Evolutionary conservation across 352 stramenopile genomes (phyloP).

Genomic region (Phytophthora sp.): DNA sequence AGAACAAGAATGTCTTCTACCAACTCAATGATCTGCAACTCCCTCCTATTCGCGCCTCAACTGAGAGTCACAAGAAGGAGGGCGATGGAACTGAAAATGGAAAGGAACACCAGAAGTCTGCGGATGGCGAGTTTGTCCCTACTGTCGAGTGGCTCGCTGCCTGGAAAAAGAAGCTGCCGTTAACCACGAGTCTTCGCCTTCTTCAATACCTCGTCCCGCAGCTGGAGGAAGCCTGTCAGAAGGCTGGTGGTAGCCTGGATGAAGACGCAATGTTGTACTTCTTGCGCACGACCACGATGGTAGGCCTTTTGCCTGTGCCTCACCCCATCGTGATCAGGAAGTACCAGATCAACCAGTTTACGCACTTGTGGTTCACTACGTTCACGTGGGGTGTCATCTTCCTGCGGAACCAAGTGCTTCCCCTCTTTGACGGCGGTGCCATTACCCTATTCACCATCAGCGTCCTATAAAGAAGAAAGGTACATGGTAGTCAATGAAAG

Average conservation of each 20-base stretch:
- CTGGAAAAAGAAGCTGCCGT: constrained; percentile 94
- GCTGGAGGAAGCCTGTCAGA: constrained; percentile 77
- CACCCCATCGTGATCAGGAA: constrained; percentile 99
- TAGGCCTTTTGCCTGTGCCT: constrained; percentile 97
- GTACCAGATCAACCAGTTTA: constrained; percentile 99
- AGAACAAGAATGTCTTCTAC: constrained; percentile 96
- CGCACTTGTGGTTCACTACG: constrained; percentile 98
- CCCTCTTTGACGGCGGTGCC: constrained; percentile 96
- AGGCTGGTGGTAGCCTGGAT: constrained; percentile 89
- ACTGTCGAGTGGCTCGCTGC: constrained; percentile 94
- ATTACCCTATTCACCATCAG: constrained; percentile 97
- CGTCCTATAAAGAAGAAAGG: constrained; percentile 62
- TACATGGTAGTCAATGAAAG: constrained; percentile 11
- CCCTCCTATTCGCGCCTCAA: constrained; percentile 77
- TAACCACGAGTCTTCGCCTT: constrained; percentile 95
- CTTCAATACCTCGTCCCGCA: constrained; percentile 95
- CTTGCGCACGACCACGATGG: constrained; percentile 97
- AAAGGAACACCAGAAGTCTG: constrained; percentile 7
- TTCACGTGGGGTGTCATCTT: constrained; percentile 99
- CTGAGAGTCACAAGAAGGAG: constrained; percentile 29
- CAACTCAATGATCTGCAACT: constrained; percentile 90
- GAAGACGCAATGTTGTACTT: constrained; percentile 97
- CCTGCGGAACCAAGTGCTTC: constrained; percentile 95
- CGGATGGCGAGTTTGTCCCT: constrained; percentile 77
- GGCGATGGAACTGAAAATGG: constrained; percentile 14